Evolutionary conservation across 2,329 filamentous ascomycete genomes (phyloP).

Genomic region (Cercospora sp.): DNA sequence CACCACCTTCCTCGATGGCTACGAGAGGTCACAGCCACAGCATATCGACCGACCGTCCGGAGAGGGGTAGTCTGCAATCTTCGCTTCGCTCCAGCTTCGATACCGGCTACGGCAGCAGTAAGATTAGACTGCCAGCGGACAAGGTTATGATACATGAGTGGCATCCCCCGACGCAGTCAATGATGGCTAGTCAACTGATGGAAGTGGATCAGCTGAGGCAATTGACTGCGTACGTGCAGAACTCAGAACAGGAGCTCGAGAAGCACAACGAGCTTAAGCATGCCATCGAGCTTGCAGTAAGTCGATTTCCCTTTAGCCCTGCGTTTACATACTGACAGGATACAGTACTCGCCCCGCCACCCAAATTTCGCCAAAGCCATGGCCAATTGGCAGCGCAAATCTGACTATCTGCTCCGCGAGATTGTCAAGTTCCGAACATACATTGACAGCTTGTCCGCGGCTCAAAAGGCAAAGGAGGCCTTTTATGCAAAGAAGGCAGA

Average conservation of each 20-base stretch:
- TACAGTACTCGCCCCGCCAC: constrained; percentile 75
- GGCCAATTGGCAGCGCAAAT: constrained; percentile 97
- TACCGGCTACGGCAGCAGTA: constrained; percentile 51
- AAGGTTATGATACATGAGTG: constrained; percentile 82
- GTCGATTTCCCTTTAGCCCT: constrained; percentile 32
- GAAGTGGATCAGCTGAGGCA: constrained; percentile 80
- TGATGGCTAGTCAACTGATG: constrained; percentile 75
- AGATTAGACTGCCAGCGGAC: constrained; percentile 77
- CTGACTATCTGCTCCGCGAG: constrained; percentile 83
- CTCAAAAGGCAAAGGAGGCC: constrained; percentile 67
- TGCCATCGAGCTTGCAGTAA: constrained; percentile 78
- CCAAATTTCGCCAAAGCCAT: constrained; percentile 80
- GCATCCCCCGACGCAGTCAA: constrained; percentile 83
- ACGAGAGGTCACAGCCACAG: constrained; percentile 31
- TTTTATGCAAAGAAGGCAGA: constrained; percentile 49
- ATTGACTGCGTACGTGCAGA: constrained; percentile 75
- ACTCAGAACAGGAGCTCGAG: constrained; percentile 81
- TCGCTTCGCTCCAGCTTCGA: constrained; percentile 62
- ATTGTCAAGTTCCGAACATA: constrained; percentile 97
- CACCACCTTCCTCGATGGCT: constrained; percentile 38
- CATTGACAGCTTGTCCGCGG: constrained; percentile 77
- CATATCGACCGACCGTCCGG: constrained; percentile 27
- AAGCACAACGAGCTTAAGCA: constrained; percentile 84
- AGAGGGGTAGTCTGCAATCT: constrained; percentile 39
- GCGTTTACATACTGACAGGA: constrained; percentile 12